Conservation (phyloP, 140 eudicot species). For the Flaveria floridana region DNA sequence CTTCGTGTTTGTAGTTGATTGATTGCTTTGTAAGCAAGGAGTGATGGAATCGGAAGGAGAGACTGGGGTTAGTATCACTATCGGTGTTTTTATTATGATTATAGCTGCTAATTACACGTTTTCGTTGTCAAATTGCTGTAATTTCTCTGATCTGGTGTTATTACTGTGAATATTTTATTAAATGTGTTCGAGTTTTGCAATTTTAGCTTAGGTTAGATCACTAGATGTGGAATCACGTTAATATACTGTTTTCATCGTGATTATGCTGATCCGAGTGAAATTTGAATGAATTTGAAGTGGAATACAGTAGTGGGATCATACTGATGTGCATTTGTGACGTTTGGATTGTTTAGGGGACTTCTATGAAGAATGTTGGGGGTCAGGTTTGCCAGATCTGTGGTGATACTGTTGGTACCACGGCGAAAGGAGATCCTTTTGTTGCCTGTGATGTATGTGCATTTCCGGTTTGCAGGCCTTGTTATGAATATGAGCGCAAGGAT, state of each 20-base stretch:
- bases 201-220: slow-evolving; percentile 15
- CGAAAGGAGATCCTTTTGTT: slow-evolving; percentile 57
- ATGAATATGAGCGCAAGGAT: slow-evolving; percentile 75
- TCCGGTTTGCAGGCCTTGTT: slow-evolving; percentile 81
- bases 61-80: slow-evolving; percentile 54
- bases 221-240: slow-evolving; percentile 11
- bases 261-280: background rate
- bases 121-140: slow-evolving; percentile 8
- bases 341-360: slow-evolving; percentile 46
- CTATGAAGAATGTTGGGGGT: slow-evolving; percentile 51
- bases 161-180: slow-evolving; percentile 1
- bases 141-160: slow-evolving; percentile 14
- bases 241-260: background rate
- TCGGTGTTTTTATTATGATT: background rate
- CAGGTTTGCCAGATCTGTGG: slow-evolving; percentile 81
- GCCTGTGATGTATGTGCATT: slow-evolving; percentile 79
- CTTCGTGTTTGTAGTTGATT: slow-evolving; percentile 14
- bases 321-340: slow-evolving; percentile 20
- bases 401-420: slow-evolving; percentile 59
- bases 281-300: background rate
- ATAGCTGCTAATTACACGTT: background rate
- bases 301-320: background rate
- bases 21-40: slow-evolving; percentile 28
- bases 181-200: slow-evolving; percentile 2
- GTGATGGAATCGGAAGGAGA: slow-evolving; percentile 79